Percentiles rank a stretch among this genome's conserved stretches.
These are phyloP conservation scores for Ceraceosorus bombacis DNA, from an alignment of 1,284 basidiomycete species.

Conservation along the genomic window DNA sequence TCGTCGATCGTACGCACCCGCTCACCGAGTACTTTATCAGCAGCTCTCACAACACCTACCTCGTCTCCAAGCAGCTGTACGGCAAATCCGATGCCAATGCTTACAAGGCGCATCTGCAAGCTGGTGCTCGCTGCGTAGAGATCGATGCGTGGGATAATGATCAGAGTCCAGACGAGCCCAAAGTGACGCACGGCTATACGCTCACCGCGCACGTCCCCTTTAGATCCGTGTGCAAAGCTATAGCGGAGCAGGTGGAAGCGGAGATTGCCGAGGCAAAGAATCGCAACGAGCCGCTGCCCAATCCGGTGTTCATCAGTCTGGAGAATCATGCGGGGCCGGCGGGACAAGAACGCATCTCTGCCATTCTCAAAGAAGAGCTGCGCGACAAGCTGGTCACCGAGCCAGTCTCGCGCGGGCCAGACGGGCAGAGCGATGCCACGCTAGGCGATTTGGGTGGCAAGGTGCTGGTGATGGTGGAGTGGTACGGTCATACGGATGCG, in stretches of 20 bases:
- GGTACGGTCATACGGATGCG: conserved; percentile 14
- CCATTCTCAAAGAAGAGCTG: conserved; percentile 57
- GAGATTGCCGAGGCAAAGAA: conserved; percentile 12
- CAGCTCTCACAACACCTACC: conserved; percentile 53
- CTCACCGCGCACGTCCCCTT: conserved; percentile 20
- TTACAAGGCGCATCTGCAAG: conserved; percentile 57
- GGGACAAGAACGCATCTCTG: conserved; percentile 57
- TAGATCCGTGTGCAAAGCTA: conserved; percentile 12
- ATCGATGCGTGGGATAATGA: conserved; percentile 61
- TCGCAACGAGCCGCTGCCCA: conserved; percentile 1
- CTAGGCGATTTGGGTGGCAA: conserved; percentile 56
- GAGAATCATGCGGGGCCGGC: conserved; percentile 59
- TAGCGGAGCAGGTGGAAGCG: conserved; percentile 18
- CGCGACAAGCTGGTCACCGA: conserved; percentile 53
- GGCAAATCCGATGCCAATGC: conserved; percentile 57
- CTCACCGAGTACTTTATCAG: conserved; percentile 36
- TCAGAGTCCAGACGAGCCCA: conserved; percentile 52
- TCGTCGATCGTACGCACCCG: conserved; percentile 27
- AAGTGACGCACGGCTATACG: conserved; percentile 57
- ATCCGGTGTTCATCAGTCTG: conserved; percentile 56
- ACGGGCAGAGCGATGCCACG: conserved; percentile 48
- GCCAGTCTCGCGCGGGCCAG: conserved; percentile 27
- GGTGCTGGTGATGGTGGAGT: conserved; percentile 59
- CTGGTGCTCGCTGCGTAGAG: conserved; percentile 60
- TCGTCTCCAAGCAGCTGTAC: conserved; percentile 58